Percentiles rank a stretch among this genome's conserved stretches.
Conservation (phyloP, 169 alveolate genomes). For the Blepharisma undulans region DNA sequence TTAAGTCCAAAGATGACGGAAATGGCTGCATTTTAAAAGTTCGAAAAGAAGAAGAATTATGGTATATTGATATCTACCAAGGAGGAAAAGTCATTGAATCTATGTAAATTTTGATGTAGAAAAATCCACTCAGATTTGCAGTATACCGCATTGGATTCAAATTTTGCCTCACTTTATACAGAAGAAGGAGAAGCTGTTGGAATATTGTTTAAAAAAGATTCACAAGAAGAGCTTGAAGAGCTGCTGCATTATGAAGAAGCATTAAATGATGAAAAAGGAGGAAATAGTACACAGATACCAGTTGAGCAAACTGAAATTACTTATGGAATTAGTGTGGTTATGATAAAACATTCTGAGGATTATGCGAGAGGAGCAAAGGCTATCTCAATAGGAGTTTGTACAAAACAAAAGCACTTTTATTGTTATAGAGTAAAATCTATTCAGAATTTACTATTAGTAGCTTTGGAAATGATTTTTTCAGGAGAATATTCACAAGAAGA, state of each 20-base stretch:
- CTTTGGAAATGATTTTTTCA: background rate
- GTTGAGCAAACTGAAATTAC: background rate
- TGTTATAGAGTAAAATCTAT: background rate
- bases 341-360: background rate
- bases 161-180: slow-evolving; percentile 20
- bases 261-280: background rate
- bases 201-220: background rate
- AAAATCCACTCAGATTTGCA: slow-evolving; percentile 22
- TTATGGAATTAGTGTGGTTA: background rate
- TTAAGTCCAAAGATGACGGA: background rate
- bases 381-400: background rate
- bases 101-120: background rate
- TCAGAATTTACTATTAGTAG: background rate
- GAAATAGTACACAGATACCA: background rate
- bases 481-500: background rate
- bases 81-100: background rate
- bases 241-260: background rate
- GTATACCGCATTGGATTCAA: background rate
- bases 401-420: background rate
- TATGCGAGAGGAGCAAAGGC: background rate
- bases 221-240: background rate
- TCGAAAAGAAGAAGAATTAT: background rate
- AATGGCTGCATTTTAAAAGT: background rate
- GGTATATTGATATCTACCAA: background rate
- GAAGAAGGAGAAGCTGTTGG: slow-evolving; percentile 19